phyloP scores from a whole-genome alignment of 2,329 filamentous ascomycete species.

The Thelonectria rubi region DNA sequence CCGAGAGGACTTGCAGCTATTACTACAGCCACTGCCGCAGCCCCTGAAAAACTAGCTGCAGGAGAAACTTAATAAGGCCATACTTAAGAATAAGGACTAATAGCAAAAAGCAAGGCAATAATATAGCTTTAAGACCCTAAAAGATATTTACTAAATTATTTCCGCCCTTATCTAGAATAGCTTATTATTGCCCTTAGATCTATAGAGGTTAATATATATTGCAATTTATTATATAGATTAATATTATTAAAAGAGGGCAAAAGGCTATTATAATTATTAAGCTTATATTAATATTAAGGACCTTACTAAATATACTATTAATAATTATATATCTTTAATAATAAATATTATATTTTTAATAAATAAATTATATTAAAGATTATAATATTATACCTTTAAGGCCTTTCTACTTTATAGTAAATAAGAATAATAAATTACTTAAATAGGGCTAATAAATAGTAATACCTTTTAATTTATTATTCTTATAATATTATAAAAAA shows the following conservation, averaged over 20 bases:
- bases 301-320: neutral
- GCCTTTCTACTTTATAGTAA: neutral
- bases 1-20: neutral
- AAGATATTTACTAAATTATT: neutral
- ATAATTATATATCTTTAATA: neutral
- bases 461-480: neutral
- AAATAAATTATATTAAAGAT: conserved; percentile 8
- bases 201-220: neutral
- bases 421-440: neutral
- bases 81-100: conserved; percentile 11
- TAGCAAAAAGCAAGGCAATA: conserved; percentile 4
- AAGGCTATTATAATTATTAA: neutral
- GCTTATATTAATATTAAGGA: neutral
- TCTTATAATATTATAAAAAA: neutral
- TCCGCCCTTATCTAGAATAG: neutral
- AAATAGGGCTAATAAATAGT: neutral
- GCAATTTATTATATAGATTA: conserved; percentile 7
- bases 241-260: neutral
- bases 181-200: neutral
- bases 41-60: neutral
- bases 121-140: neutral
- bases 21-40: no score
- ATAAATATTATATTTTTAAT: neutral
- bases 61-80: neutral
- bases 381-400: conserved; percentile 9